These are phyloP conservation scores for Sodiomyces alkalinus DNA, from an alignment of 2,329 filamentous ascomycete species.

Conservation along the genomic window DNA sequence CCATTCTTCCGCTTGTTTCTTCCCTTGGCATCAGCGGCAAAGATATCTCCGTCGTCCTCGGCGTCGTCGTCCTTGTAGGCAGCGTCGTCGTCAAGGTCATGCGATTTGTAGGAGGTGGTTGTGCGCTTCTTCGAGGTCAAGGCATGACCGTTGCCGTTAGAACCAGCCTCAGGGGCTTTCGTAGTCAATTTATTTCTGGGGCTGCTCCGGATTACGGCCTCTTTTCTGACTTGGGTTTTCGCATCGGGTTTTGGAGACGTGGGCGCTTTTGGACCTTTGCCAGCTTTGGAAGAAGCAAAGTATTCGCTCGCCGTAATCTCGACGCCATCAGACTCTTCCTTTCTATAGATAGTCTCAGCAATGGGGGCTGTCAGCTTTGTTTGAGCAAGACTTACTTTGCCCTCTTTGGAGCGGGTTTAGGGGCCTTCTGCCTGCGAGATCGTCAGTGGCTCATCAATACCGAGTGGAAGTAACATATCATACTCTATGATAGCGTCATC, in stretches of 20 bases:
- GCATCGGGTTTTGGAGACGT: conserved; percentile 24
- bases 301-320: conserved; percentile 42
- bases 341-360: too few relatives aligned
- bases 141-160: conserved; percentile 6
- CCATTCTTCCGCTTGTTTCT: conserved; percentile 55
- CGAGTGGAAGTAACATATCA: conserved; percentile 10
- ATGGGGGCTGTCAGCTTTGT: too few relatives aligned
- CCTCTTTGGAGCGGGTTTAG: conserved; percentile 38
- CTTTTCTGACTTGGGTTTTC: conserved; percentile 20
- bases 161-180: too few relatives aligned
- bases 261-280: conserved; percentile 21
- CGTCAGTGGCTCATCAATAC: neutral
- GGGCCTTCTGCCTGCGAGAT: conserved; percentile 18
- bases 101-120: conserved; percentile 23
- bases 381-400: conserved; percentile 32
- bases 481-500: conserved; percentile 45
- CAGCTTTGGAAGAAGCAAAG: conserved; percentile 31
- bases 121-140: conserved; percentile 27
- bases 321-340: conserved; percentile 29
- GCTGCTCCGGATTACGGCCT: conserved; percentile 34
- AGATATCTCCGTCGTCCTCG: conserved; percentile 67
- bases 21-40: conserved; percentile 55
- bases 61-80: conserved; percentile 53
- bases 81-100: conserved; percentile 33
- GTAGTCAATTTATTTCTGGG: conserved; percentile 34